Evolutionary conservation across 139 green algal genomes (phyloP).

Genomic region (Auxenochlorella protothecoides): DNA sequence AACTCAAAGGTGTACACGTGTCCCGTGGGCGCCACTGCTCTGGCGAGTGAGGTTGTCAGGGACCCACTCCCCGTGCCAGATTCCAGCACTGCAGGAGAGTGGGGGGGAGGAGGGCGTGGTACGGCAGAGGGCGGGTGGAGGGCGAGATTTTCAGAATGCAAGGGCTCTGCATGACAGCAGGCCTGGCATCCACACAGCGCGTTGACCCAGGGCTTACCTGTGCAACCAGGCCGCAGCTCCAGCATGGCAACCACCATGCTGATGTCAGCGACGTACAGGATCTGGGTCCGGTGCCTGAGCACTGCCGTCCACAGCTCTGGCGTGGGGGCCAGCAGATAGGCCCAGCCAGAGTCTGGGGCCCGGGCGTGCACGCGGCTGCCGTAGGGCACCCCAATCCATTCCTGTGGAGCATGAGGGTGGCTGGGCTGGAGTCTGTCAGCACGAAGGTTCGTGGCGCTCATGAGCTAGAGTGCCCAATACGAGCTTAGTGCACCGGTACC

Average conservation of each 20-base stretch:
- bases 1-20: constrained; percentile 95
- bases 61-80: constrained; percentile 86
- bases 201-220: constrained; percentile 6
- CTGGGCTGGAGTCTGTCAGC: background rate
- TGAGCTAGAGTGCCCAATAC: background rate
- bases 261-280: constrained; percentile 84
- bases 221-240: constrained; percentile 68
- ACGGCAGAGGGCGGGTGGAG: background rate
- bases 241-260: constrained; percentile 58
- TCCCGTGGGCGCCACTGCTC: constrained; percentile 73
- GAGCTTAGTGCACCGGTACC: constrained; percentile 14
- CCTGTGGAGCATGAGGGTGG: constrained; percentile 24
- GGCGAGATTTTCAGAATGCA: background rate
- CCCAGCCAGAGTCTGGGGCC: constrained; percentile 31
- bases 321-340: constrained; percentile 72
- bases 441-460: background rate
- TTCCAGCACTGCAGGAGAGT: constrained; percentile 53
- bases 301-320: constrained; percentile 86
- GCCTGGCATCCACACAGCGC: too few species aligned
- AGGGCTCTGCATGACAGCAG: background rate
- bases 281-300: constrained; percentile 73
- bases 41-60: constrained; percentile 78
- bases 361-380: constrained; percentile 49
- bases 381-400: constrained; percentile 72
- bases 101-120: background rate